Evolutionary conservation across 805 yeast species (phyloP), one percentile per base, ranked within the genome.

Genomic region (Saccharomycopsis amapae): DNA sequence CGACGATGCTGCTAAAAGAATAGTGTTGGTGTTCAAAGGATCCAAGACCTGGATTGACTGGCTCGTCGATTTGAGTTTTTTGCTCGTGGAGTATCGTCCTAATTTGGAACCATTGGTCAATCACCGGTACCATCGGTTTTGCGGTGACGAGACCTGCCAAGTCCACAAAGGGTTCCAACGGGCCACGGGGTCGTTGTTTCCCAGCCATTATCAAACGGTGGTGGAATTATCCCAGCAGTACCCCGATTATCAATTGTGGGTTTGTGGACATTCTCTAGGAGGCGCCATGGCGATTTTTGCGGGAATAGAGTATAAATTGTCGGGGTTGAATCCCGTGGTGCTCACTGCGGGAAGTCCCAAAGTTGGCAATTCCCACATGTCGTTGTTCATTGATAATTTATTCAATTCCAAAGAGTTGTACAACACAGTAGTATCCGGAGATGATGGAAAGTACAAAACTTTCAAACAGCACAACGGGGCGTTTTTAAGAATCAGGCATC

Each of bases 211-310:
- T 52, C 5, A 62, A 7, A 61, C 55, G 9, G 63, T 79, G 1
- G 54, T 60, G 10, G 51, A 54, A 1, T 54, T 71, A 18, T 58
- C 64, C 18, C 47, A 59, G 6, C 55, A 64, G 17, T 62, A 71
- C 55, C 75, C 78, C 0, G 69, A 67, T 18, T 81, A 78, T 57
- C 58, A 66, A 20, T 49, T 82, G 4, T 68, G 73, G 3, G 67
- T 81, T 1, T 64, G 78, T 1, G 94, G 94, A 0, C 94, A 85
- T 61, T 85, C 93, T 0, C 61, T 85, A 35, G 89, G 88, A 2
- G 94, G 80, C 6, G 88, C 88, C 0, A 60, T 81, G 45, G 81
- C 88, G 1, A 61, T 69, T 2, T 61, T 85, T 24, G 69, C 76
- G 5, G 90, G 84, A 0, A 66, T 76, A 17, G 90, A 84, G 55